These are phyloP conservation scores for Termitomyces sp. DNA, from an alignment of 768 basidiomycete genomes.

Conservation along the genomic window DNA sequence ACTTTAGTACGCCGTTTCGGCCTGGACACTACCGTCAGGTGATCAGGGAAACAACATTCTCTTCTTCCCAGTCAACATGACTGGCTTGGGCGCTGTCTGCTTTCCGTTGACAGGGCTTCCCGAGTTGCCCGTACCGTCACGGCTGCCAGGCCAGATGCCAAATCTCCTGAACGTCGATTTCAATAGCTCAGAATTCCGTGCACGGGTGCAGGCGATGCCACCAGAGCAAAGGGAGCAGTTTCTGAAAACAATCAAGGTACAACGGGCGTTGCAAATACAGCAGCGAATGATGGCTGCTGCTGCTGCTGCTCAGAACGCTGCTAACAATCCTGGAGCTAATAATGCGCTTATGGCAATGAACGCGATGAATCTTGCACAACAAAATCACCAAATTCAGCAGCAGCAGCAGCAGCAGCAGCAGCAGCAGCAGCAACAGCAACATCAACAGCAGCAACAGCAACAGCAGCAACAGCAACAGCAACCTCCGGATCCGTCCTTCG, in stretches of 20 bases:
- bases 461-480: constrained; percentile 18
- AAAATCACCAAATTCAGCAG: constrained; percentile 18
- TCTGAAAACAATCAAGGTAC: constrained; percentile 16
- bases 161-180: constrained; percentile 7
- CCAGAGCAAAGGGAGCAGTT: constrained; percentile 22
- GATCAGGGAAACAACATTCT: constrained; percentile 31
- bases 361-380: constrained; percentile 5
- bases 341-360: constrained; percentile 10
- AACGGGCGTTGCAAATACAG: not conserved
- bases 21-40: constrained; percentile 32
- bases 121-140: constrained; percentile 24
- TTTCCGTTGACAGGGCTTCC: constrained; percentile 39
- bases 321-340: not conserved
- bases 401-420: constrained; percentile 19
- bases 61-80: constrained; percentile 28
- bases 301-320: no score
- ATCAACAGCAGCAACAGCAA: constrained; percentile 16
- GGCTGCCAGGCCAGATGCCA: not conserved
- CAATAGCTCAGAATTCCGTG: constrained; percentile 12
- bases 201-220: constrained; percentile 20
- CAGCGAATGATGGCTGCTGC: constrained; percentile 9
- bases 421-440: constrained; percentile 10
- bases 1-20: constrained; percentile 34
- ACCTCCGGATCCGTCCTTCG: constrained; percentile 9
- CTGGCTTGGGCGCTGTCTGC: constrained; percentile 26